A percentile compares a stretch with the other conserved stretches of the same genome.
These are phyloP conservation scores for Phytopythium mirpurense DNA, from an alignment of 352 stramenopile genomes.

Conservation along the genomic window DNA sequence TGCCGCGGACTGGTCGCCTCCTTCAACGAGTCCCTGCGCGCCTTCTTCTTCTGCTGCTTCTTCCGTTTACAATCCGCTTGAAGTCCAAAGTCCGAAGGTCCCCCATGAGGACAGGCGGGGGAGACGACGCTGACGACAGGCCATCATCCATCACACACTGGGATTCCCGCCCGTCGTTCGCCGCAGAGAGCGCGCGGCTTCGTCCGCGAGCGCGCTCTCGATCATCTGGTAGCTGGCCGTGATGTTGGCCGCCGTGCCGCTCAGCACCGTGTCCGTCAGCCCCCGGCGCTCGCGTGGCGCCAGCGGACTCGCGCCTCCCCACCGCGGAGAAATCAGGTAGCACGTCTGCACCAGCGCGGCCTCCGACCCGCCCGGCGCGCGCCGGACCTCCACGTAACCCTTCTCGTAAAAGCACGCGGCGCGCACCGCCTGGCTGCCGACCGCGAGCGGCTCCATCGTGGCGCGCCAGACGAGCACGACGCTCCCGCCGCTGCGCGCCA, in stretches of 20 bases:
- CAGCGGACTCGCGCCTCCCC: slow-evolving; percentile 5
- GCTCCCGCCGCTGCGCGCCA: not conserved
- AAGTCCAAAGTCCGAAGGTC: no score
- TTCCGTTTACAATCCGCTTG: slow-evolving; percentile 3
- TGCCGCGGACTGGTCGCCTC: not conserved
- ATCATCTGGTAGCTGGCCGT: slow-evolving; percentile 10
- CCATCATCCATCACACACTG: not conserved
- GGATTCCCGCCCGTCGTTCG: no score
- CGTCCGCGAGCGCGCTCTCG: slow-evolving; percentile 6
- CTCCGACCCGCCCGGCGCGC: not conserved
- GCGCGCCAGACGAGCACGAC: slow-evolving; percentile 8
- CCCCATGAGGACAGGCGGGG: no score
- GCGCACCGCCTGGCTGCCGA: not conserved
- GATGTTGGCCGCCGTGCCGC: slow-evolving; percentile 5
- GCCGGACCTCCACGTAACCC: slow-evolving; percentile 5
- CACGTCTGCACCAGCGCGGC: slow-evolving; percentile 7
- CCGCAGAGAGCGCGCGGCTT: not conserved
- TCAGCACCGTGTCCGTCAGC: slow-evolving; percentile 1
- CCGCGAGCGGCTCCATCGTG: not conserved
- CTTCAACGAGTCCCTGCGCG: no score
- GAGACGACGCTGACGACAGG: not conserved
- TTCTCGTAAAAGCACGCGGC: not conserved
- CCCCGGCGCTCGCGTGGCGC: not conserved
- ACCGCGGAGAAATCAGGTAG: slow-evolving; percentile 7
- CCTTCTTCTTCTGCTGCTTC: not conserved